Evolutionary conservation across 2,329 filamentous ascomycete species (phyloP).

Genomic region (Calonectria honghensis): DNA sequence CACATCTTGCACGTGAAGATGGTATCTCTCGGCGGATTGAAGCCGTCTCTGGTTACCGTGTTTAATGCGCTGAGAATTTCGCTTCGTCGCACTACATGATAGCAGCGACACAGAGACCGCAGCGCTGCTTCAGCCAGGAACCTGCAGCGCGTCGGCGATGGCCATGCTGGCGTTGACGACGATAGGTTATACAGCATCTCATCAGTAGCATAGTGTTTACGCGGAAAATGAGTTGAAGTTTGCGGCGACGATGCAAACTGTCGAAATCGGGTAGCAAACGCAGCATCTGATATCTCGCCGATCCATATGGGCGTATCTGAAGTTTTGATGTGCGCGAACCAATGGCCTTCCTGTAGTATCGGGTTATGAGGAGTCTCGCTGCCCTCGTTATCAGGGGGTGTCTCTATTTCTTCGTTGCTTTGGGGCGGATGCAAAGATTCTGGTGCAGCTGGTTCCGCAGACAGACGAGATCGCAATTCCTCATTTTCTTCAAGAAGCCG

Average conservation of each 20-base stretch:
- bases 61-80: slow-evolving; percentile 26
- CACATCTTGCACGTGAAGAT: slow-evolving; percentile 32
- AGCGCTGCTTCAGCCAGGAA: slow-evolving; percentile 32
- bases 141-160: slow-evolving; percentile 13
- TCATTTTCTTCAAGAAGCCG: slow-evolving; percentile 36
- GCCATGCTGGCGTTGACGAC: neutral
- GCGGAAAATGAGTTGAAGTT: slow-evolving; percentile 32
- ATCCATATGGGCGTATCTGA: slow-evolving; percentile 41
- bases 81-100: slow-evolving; percentile 37
- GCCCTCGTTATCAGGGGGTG: neutral
- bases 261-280: slow-evolving; percentile 43
- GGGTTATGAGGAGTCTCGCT: slow-evolving; percentile 29
- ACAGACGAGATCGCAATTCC: slow-evolving; percentile 18
- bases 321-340: slow-evolving; percentile 36
- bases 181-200: slow-evolving; percentile 7
- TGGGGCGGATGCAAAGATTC: neutral
- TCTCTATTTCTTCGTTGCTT: neutral
- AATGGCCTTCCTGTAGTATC: slow-evolving; percentile 35
- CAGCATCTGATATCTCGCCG: slow-evolving; percentile 41
- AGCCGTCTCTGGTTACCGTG: neutral
- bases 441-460: neutral
- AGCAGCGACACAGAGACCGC: slow-evolving; percentile 30
- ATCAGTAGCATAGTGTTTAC: slow-evolving; percentile 35
- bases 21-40: neutral
- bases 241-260: slow-evolving; percentile 36